Evolutionary conservation across 192 early-diverging fungal genomes (phyloP), one percentile per base, ranked within the genome.

Genomic region (Lobosporangium transversale): DNA sequence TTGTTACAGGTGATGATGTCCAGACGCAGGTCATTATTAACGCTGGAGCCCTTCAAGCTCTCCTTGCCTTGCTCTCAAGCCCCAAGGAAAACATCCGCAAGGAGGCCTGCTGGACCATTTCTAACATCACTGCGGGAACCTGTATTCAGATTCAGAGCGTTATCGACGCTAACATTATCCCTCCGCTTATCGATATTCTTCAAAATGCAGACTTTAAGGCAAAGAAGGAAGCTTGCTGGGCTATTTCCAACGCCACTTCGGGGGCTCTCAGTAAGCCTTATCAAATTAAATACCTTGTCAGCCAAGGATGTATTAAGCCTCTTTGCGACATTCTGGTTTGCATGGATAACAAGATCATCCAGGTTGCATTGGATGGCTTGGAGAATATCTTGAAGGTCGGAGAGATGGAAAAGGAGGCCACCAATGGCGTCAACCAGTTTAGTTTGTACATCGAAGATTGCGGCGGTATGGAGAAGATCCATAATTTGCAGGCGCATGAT

Each of bases 141-240:
- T 85, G 94, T n/a, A 75, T 83, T 21, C 97, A 99, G 82, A 98
- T 99, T 83, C 92, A 99, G 83, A 86, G 87, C 33, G 91, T 99
- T 47, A 97, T 99, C 61, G 95, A 99, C 54, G 94, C 94, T 70
- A 95, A 95, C 83, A 86, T 98, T 53, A 88, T 98, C 58, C 95
- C 97, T 18, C 95, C 93, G 11, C 87, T 99, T 27, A 92, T 97
- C 76, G 81, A 92, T 66, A 91, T 94, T 40, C 86, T 99, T 40
- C 81, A 87, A 26, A 85, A 90, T 61, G 97, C 94, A 35, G 97
- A 99, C 68, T 96, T 98, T 81, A 99, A 98, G 87, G 96, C 94
- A 63, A 96, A 96, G 80, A 98, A 98, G 83, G 97, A 99, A 75
- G 97, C 97, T 23, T 99, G 97, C 88, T 99, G 97, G 97, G 97